Evolutionary conservation across 2,329 filamentous ascomycete genomes (phyloP), one percentile per base, ranked within the genome.

Genomic region (Fusarium sp.): DNA sequence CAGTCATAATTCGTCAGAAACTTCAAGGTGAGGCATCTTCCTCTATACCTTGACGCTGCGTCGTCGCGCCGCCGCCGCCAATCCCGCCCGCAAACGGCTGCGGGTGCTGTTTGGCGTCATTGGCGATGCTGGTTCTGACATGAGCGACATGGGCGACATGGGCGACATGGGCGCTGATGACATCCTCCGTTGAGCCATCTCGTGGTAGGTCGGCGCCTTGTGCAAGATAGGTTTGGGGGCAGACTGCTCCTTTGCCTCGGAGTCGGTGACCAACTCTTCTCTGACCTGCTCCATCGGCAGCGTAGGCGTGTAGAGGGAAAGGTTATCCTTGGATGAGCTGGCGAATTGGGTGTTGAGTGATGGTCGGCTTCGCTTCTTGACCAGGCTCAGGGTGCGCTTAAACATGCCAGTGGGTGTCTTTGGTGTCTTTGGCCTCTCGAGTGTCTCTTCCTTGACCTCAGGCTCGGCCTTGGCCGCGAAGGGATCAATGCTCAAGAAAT

Each of bases 401-500:
- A 86, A 78, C 51, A 85, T 75, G 29, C 75, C 74, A 1, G 79
- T 79, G 2, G 80, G 78, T 4, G 77, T 71, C 60, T 77, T 75
- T 9, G 80, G 77, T 11, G 76, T 70, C 57, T 76, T 76, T 6
- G 72, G 69, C 9, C 67, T 70, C 45, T 73, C 56, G 9, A 69
- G 70, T 3, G 68, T 67, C 29, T 77, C 67, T 10, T 73, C 69
- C 9, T 59, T 65, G n/a, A 67, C 63, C 43, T 70, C 67, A 37
- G 53, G 64, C 27, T 72, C 57, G 46, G 70, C 69, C 68, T 75
- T 78, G 44, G 71, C 70, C 19, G 81, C 80, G 58, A 80, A 85
- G 2, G 84, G 84, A 66, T 86, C 84, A 58, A 83, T 79, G 70
- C 74, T 79, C 17, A 86, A 77, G 70, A 86, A 86, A 3, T 77